Conservation (phyloP, 2,329 filamentous ascomycete species). For the Macrophomina tecta region DNA sequence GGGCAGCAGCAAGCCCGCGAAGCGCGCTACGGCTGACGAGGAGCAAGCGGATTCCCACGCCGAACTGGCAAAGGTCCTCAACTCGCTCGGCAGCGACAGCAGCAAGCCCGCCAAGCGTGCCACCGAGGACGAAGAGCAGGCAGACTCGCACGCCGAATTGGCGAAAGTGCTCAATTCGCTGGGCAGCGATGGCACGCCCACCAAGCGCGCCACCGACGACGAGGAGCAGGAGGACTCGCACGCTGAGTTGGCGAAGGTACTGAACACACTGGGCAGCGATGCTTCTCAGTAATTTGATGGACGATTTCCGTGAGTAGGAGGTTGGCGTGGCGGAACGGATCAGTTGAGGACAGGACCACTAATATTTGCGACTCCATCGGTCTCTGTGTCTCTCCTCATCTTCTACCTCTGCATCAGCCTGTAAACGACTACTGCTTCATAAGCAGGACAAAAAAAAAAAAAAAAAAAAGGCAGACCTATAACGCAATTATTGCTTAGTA, state of each 20-base stretch:
- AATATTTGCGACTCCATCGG: no score
- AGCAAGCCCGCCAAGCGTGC: background rate
- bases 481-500: no score
- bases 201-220: background rate
- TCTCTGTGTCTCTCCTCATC: no score
- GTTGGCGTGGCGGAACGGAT: no score
- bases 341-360: no score
- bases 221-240: background rate
- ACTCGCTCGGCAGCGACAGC: background rate
- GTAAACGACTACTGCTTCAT: no score
- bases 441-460: no score
- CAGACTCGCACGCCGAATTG: background rate
- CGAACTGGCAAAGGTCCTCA: background rate
- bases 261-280: background rate
- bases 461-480: no score
- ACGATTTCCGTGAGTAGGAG: no score
- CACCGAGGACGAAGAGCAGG: background rate
- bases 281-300: background rate
- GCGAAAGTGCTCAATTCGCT: background rate
- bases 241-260: background rate
- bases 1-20: background rate
- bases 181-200: no score
- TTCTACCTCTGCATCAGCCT: no score
- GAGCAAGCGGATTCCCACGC: background rate
- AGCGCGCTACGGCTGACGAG: background rate